phyloP scores from a whole-genome alignment of 768 basidiomycete genomes.

The Lentinula detonsa region DNA sequence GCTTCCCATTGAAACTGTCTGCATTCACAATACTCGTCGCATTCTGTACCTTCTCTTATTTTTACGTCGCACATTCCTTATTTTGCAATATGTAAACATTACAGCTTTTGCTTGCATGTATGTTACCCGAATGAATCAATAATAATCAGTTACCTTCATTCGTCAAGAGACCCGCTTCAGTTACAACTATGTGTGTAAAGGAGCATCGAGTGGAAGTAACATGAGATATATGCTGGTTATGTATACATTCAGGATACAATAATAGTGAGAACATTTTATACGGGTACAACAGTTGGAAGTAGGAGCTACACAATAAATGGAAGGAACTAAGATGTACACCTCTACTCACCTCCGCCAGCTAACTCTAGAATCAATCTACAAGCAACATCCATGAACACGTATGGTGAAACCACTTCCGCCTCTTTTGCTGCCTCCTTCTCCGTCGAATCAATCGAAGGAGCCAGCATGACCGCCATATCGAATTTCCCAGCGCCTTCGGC shows the following conservation, averaged over 20 bases:
- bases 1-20: neutral
- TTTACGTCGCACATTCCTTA: too few species aligned
- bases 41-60: too few species aligned
- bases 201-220: neutral
- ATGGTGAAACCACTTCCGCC: conserved; percentile 69
- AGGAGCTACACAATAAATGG: neutral
- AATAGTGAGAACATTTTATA: neutral
- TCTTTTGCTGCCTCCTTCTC: conserved; percentile 35
- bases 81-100: too few species aligned
- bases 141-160: too few species aligned
- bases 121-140: too few species aligned
- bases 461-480: conserved; percentile 41
- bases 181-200: too few species aligned
- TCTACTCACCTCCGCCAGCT: conserved; percentile 44
- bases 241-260: neutral
- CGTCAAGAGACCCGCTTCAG: too few species aligned
- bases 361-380: conserved; percentile 91
- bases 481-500: conserved; percentile 66
- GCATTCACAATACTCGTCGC: too few species aligned
- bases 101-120: too few species aligned
- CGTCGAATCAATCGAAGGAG: conserved; percentile 9
- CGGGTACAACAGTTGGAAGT: neutral
- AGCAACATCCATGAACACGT: conserved; percentile 95
- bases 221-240: neutral
- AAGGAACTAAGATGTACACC: neutral